Percentiles rank a stretch among this genome's conserved stretches.
phyloP scores from a whole-genome alignment of 192 early-diverging fungal species.

The Entophlyctis luteolus region DNA sequence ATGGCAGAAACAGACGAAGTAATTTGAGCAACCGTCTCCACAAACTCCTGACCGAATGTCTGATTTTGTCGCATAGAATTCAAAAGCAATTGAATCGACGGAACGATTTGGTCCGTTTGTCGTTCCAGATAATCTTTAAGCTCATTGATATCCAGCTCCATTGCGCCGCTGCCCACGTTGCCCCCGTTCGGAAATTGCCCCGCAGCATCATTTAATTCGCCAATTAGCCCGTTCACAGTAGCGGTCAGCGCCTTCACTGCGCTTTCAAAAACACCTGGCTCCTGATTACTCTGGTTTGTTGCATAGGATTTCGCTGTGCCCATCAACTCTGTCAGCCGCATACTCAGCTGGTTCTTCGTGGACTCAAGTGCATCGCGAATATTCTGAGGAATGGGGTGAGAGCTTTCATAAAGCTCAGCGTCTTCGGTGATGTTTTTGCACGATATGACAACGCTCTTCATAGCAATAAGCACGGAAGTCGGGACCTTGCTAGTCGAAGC shows the following conservation, averaged over 20 bases:
- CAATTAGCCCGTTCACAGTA: constrained; percentile 75
- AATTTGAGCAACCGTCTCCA: constrained; percentile 52
- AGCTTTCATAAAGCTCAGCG: constrained; percentile 59
- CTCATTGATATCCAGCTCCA: too few relatives aligned
- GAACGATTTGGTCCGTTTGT: constrained; percentile 73
- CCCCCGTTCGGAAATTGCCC: constrained; percentile 5
- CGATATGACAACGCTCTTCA: constrained; percentile 76
- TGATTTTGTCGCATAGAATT: constrained; percentile 55
- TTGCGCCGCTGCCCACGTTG: constrained; percentile 36
- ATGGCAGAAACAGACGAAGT: constrained; percentile 57
- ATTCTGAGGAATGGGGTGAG: constrained; percentile 46
- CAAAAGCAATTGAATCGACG: constrained; percentile 71
- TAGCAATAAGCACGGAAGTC: constrained; percentile 71
- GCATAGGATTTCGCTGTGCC: constrained; percentile 74
- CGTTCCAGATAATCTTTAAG: constrained; percentile 59
- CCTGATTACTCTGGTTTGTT: constrained; percentile 53
- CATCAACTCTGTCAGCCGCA: constrained; percentile 65
- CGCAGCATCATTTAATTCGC: constrained; percentile 42
- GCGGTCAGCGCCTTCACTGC: constrained; percentile 76
- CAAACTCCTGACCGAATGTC: constrained; percentile 51
- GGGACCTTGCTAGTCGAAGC: constrained; percentile 71
- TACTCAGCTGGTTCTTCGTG: constrained; percentile 62
- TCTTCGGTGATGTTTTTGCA: constrained; percentile 84
- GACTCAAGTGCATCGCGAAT: constrained; percentile 49
- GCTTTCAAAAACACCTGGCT: constrained; percentile 72